Percentiles rank a stretch among this genome's conserved stretches.
Evolutionary conservation across 129 eudicot genomes (phyloP).

Genomic region (Lonicera japonica): DNA sequence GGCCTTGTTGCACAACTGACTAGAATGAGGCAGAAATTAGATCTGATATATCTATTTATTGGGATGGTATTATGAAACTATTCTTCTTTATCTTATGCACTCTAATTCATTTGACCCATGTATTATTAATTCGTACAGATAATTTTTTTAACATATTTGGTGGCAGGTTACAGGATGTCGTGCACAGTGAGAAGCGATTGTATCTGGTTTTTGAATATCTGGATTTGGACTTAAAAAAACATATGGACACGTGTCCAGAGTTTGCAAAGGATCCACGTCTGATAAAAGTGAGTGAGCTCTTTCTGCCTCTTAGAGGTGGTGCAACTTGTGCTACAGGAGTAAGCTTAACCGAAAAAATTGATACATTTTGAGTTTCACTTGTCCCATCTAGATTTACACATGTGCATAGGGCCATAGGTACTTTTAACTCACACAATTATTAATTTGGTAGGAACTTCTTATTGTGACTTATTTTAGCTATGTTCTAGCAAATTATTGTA

Average conservation of each 20-base stretch:
- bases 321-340: neutral
- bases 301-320: conserved; percentile 1
- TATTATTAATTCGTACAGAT: too few species aligned
- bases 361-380: neutral
- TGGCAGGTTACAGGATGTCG: conserved; percentile 91
- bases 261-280: conserved; percentile 73
- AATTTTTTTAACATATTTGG: neutral
- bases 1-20: too few species aligned
- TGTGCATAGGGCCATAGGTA: too few species aligned
- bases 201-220: conserved; percentile 94
- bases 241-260: conserved; percentile 91
- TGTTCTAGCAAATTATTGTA: neutral
- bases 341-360: too few species aligned
- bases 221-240: conserved; percentile 89
- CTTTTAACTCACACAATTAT: too few species aligned
- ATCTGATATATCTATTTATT: neutral
- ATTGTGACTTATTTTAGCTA: neutral
- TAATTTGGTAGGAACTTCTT: neutral
- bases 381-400: too few species aligned
- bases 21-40: neutral
- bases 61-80: neutral
- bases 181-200: conserved; percentile 80
- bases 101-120: too few species aligned
- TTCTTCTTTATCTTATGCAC: neutral
- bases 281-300: conserved; percentile 61